Percentiles rank a stretch among this genome's conserved stretches.
Conservation (phyloP, 176 grass and related monocot genomes). For the Hyparrhenia diplandra region DNA sequence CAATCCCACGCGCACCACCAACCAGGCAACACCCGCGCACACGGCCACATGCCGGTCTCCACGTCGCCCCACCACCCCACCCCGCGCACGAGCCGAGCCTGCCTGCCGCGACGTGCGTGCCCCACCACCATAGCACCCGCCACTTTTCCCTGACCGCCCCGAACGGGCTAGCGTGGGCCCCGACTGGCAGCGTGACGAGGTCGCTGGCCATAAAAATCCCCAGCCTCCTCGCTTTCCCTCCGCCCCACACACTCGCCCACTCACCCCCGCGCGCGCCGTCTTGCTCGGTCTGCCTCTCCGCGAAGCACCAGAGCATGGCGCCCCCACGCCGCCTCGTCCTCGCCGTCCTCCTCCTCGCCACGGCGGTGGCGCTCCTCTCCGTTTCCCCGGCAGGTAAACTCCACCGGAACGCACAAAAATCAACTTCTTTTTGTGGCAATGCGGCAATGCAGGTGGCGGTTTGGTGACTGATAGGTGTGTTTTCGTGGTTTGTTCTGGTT, state of each 20-base stretch:
- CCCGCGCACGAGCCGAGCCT: not conserved
- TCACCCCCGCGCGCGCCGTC: not conserved
- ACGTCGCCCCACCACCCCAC: not conserved
- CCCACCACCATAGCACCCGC: slow-evolving; percentile 13
- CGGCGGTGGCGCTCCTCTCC: slow-evolving; percentile 19
- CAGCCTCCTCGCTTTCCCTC: not conserved
- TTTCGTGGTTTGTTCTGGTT: not conserved
- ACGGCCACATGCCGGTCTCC: not conserved
- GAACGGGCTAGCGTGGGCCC: not conserved
- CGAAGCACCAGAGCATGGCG: slow-evolving; percentile 33
- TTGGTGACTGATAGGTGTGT: not conserved
- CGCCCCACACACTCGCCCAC: not conserved
- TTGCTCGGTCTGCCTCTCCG: not conserved
- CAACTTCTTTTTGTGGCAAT: not conserved
- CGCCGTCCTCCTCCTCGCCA: slow-evolving; percentile 19
- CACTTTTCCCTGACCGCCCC: not conserved
- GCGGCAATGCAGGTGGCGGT: slow-evolving; percentile 8
- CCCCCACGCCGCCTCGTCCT: not conserved
- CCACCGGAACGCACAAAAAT: not conserved
- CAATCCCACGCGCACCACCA: not conserved
- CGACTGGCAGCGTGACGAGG: not conserved
- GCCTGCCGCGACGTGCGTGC: not conserved
- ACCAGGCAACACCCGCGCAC: not conserved
- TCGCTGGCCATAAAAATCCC: slow-evolving; percentile 22
- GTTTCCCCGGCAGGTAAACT: slow-evolving; percentile 23